Percentiles rank a stretch among this genome's conserved stretches.
Conservation (phyloP, 352 stramenopile genomes). For the Phytopythium helicoides region DNA sequence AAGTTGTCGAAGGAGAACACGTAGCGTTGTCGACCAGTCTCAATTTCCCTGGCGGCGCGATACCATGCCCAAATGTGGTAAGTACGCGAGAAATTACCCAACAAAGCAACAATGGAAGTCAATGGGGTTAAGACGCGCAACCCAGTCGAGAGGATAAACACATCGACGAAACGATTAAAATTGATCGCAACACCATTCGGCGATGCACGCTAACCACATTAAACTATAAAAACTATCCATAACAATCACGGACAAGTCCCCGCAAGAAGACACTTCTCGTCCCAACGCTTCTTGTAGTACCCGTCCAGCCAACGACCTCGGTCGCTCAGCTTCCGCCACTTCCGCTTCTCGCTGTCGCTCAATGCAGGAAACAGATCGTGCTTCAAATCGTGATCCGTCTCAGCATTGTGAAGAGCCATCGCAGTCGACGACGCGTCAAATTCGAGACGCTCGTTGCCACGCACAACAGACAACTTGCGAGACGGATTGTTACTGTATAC, state of each 20-base stretch:
- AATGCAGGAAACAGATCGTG: slow-evolving; percentile 37
- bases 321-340: slow-evolving; percentile 29
- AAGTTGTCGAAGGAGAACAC: too few species aligned
- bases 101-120: too few species aligned
- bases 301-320: slow-evolving; percentile 21
- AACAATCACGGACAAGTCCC: slow-evolving; percentile 6
- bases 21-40: too few species aligned
- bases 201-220: too few species aligned
- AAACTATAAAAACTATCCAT: too few species aligned
- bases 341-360: slow-evolving; percentile 4
- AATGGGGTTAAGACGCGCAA: too few species aligned
- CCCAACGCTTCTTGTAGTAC: slow-evolving; percentile 49
- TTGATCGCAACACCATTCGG: too few species aligned
- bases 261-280: slow-evolving; percentile 27
- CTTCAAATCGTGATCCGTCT: slow-evolving; percentile 29
- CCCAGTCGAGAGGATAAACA: too few species aligned
- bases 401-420: slow-evolving; percentile 40
- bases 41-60: too few species aligned
- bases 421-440: slow-evolving; percentile 33
- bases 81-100: too few species aligned
- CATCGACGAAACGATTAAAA: too few species aligned
- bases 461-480: slow-evolving; percentile 44
- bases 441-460: slow-evolving; percentile 39
- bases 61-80: too few species aligned
- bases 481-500: slow-evolving; percentile 58